Evolutionary conservation across 2,329 filamentous ascomycete genomes (phyloP).

Genomic region (Fonsecaea monophora): DNA sequence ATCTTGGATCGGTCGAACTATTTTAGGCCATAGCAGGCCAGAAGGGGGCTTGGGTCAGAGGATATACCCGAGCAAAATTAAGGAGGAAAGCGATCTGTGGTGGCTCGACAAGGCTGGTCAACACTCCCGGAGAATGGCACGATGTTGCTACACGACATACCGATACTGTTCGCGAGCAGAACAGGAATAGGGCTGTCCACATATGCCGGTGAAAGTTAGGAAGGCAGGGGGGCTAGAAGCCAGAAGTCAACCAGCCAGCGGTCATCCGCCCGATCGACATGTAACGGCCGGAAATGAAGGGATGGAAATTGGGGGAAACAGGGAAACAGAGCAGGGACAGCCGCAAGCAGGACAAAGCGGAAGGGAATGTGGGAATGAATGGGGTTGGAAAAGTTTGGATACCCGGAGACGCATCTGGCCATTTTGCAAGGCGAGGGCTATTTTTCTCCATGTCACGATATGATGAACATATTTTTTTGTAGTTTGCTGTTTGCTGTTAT

Average conservation of each 20-base stretch:
- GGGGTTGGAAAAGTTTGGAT: background rate
- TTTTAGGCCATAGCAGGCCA: background rate
- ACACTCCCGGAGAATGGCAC: background rate
- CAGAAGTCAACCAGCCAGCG: background rate
- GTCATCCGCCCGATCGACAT: background rate
- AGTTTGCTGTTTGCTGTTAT: background rate
- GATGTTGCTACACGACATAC: background rate
- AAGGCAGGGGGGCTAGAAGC: too few relatives aligned
- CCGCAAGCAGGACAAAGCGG: background rate
- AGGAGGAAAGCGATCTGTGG: background rate
- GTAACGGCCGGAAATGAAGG: background rate
- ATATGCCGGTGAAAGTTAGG: too few relatives aligned
- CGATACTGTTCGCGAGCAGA: background rate
- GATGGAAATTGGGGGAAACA: background rate
- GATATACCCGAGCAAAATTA: background rate
- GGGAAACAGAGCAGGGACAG: background rate
- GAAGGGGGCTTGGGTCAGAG: background rate
- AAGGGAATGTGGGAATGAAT: background rate
- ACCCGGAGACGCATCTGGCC: background rate
- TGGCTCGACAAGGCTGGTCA: background rate
- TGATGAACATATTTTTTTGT: background rate
- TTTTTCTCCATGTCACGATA: background rate
- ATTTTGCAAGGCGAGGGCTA: background rate
- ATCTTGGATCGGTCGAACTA: background rate
- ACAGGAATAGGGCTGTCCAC: background rate